These are phyloP conservation scores for Aureobasidium namibiae DNA, from an alignment of 2,329 filamentous ascomycete species.

Conservation along the genomic window DNA sequence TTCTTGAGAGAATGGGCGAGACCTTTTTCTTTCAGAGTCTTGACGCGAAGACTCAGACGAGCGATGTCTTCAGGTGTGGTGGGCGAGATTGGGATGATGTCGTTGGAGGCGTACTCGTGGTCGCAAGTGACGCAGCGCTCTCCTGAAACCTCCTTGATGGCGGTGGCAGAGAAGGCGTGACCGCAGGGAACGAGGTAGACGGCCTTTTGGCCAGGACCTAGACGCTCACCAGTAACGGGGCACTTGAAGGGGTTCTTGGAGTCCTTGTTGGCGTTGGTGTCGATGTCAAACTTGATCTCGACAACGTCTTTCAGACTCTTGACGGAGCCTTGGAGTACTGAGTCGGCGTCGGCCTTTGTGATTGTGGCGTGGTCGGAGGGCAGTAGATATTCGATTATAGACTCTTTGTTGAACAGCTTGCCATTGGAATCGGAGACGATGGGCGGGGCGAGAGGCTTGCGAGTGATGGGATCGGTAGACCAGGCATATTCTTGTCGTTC, in stretches of 20 bases:
- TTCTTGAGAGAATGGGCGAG: constrained; percentile 88
- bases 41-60: constrained; percentile 56
- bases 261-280: constrained; percentile 33
- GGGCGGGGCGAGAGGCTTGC: constrained; percentile 61
- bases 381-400: constrained; percentile 63
- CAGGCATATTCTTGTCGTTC: constrained; percentile 83
- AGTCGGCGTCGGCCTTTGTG: constrained; percentile 49
- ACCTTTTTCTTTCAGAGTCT: constrained; percentile 61
- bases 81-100: constrained; percentile 77
- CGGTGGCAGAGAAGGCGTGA: constrained; percentile 83
- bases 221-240: constrained; percentile 75
- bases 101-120: constrained; percentile 60
- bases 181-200: constrained; percentile 93
- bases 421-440: constrained; percentile 80
- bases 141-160: constrained; percentile 55
- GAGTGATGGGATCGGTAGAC: constrained; percentile 80
- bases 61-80: constrained; percentile 62
- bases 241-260: constrained; percentile 62
- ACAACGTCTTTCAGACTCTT: constrained; percentile 79
- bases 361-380: constrained; percentile 43
- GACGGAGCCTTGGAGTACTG: constrained; percentile 54
- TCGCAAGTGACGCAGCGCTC: constrained; percentile 62
- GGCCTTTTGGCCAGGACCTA: constrained; percentile 62
- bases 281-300: constrained; percentile 67
- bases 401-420: constrained; percentile 85